phyloP scores from a whole-genome alignment of 2,329 filamentous ascomycete genomes.

The Zasmidium cellare region DNA sequence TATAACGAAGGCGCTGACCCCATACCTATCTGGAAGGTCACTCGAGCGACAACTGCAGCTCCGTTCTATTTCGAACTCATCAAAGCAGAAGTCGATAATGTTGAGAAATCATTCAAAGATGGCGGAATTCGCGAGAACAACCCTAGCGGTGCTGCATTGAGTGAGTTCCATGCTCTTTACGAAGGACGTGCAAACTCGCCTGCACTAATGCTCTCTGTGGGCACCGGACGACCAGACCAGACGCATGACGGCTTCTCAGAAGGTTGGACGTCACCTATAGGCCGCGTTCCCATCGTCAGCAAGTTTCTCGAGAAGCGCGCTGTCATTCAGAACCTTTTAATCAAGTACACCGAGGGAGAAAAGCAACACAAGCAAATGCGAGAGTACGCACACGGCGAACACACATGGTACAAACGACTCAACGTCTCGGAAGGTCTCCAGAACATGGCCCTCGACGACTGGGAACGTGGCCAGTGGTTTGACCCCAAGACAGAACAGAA shows the following conservation, averaged over 20 bases:
- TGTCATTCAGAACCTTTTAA: conserved; percentile 51
- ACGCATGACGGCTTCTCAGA: conserved; percentile 47
- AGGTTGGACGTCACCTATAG: conserved; percentile 48
- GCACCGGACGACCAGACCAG: conserved; percentile 47
- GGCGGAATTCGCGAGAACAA: conserved; percentile 55
- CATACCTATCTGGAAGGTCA: conserved; percentile 54
- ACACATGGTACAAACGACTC: conserved; percentile 53
- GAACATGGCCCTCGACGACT: conserved; percentile 48
- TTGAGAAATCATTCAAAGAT: conserved; percentile 48
- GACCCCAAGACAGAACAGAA: conserved; percentile 16
- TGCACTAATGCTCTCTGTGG: conserved; percentile 47
- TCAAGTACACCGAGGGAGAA: conserved; percentile 55
- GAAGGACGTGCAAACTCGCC: conserved; percentile 43
- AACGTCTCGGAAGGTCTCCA: conserved; percentile 49
- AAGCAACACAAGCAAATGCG: conserved; percentile 50
- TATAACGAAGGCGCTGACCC: conserved; percentile 50
- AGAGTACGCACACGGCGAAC: conserved; percentile 47
- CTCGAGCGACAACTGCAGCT: conserved; percentile 53
- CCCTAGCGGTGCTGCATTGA: conserved; percentile 48
- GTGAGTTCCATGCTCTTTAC: conserved; percentile 48
- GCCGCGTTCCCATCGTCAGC: conserved; percentile 41
- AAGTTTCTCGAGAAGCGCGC: conserved; percentile 51
- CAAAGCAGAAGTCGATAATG: conserved; percentile 44
- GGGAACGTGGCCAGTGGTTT: conserved; percentile 44
- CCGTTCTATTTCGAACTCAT: conserved; percentile 55